These are phyloP conservation scores for Tuber microsphaerosporum DNA, from an alignment of 495 filamentous ascomycete species.

Conservation along the genomic window DNA sequence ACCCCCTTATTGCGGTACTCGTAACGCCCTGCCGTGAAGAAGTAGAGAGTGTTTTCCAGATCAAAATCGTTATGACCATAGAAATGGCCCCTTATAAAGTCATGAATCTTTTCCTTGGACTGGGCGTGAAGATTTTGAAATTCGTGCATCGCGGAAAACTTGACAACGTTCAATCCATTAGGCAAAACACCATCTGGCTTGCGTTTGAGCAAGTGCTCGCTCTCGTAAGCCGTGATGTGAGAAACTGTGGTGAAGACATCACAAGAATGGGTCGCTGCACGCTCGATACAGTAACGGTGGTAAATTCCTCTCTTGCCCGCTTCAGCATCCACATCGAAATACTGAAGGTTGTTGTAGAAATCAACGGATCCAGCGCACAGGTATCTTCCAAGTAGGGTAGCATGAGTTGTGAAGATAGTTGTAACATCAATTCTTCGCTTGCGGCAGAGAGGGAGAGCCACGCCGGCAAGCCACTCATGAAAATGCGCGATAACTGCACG, in stretches of 20 bases:
- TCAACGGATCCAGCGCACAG: conserved; percentile 95
- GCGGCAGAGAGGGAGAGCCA: conserved; percentile 86
- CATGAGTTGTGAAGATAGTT: conserved; percentile 97
- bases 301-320: conserved; percentile 98
- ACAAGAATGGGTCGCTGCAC: conserved; percentile 78
- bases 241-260: conserved; percentile 99
- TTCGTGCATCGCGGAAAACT: conserved; percentile 97
- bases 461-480: conserved; percentile 96
- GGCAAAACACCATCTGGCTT: conserved; percentile 95
- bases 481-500: conserved; percentile 94
- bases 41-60: conserved; percentile 92
- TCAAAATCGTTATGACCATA: conserved; percentile 98
- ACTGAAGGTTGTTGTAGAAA: conserved; percentile 98
- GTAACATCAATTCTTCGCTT: conserved; percentile 92
- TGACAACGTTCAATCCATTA: conserved; percentile 96
- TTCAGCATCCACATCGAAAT: conserved; percentile 93
- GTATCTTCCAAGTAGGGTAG: conserved; percentile 87
- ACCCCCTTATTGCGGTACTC: conserved; percentile 98
- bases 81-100: conserved; percentile 96
- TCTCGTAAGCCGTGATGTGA: conserved; percentile 96
- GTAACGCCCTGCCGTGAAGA: conserved; percentile 94
- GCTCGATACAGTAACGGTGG: conserved; percentile 96
- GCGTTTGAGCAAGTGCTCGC: conserved; percentile 91
- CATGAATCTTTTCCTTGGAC: conserved; percentile 93
- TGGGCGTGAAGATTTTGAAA: conserved; percentile 98